Conservation (phyloP, 2,329 filamentous ascomycete genomes). For the Magnaporthales sp. region DNA sequence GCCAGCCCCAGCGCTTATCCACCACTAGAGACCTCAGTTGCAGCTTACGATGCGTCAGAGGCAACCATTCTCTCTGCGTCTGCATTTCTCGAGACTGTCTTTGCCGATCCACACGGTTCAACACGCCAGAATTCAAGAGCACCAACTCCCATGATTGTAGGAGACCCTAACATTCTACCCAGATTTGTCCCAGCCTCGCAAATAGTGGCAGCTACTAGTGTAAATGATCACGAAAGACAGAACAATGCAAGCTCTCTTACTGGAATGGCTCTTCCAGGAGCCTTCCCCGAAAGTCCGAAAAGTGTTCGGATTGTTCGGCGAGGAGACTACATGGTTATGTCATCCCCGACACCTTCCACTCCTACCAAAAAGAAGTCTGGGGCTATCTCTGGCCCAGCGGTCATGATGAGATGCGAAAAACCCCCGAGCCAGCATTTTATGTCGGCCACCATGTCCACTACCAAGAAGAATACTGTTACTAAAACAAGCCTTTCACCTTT, state of each 20-base stretch:
- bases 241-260: not conserved
- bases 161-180: constrained; percentile 31
- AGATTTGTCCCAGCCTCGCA: constrained; percentile 31
- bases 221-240: not conserved
- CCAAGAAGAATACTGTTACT: constrained; percentile 34
- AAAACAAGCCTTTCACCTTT: constrained; percentile 24
- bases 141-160: constrained; percentile 61
- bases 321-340: constrained; percentile 13
- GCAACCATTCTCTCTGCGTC: constrained; percentile 66
- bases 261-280: constrained; percentile 10
- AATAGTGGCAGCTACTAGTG: not conserved
- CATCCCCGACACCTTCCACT: constrained; percentile 8
- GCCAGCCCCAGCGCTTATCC: constrained; percentile 51
- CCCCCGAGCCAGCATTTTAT: constrained; percentile 28
- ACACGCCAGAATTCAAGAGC: constrained; percentile 56
- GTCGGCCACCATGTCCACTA: constrained; percentile 35
- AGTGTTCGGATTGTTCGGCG: constrained; percentile 36
- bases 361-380: constrained; percentile 6
- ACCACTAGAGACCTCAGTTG: constrained; percentile 63
- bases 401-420: constrained; percentile 6
- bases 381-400: not conserved
- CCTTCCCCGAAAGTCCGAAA: constrained; percentile 25
- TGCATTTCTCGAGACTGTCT: constrained; percentile 71
- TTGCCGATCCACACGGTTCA: constrained; percentile 51
- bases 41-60: constrained; percentile 72